Conservation (phyloP, 2,329 filamentous ascomycete genomes). For the Escovopsis sp. region DNA sequence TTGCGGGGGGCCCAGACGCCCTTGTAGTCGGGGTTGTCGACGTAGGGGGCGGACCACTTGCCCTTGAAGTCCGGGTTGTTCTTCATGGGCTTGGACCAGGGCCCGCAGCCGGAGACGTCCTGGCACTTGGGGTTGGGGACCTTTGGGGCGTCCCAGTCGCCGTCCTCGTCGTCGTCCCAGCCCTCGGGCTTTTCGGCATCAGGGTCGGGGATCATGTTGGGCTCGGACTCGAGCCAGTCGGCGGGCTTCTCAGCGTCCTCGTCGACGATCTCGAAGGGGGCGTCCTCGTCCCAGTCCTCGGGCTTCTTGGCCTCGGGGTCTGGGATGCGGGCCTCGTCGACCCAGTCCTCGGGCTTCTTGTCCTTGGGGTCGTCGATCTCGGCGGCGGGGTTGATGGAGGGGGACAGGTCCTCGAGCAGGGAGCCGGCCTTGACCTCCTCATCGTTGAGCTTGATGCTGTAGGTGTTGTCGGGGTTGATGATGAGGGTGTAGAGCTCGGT, state of each 20-base stretch:
- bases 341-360: slow-evolving; percentile 89
- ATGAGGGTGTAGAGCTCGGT: slow-evolving; percentile 93
- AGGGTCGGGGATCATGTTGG: slow-evolving; percentile 70
- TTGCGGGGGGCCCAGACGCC: slow-evolving; percentile 86
- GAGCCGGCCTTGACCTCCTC: slow-evolving; percentile 77
- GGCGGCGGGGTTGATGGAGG: slow-evolving; percentile 81
- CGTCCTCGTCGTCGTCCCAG: slow-evolving; percentile 99
- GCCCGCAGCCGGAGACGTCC: slow-evolving; percentile 83
- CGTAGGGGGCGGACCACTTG: slow-evolving; percentile 85
- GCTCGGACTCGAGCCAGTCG: slow-evolving; percentile 91
- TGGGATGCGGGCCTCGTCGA: slow-evolving; percentile 79
- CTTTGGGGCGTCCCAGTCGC: slow-evolving; percentile 85
- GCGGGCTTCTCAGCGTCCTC: slow-evolving; percentile 82
- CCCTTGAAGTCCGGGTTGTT: slow-evolving; percentile 97
- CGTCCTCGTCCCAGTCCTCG: slow-evolving; percentile 98
- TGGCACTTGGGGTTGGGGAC: slow-evolving; percentile 93
- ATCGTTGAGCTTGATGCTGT: slow-evolving; percentile 81
- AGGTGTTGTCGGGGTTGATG: slow-evolving; percentile 92
- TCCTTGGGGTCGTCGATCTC: slow-evolving; percentile 95
- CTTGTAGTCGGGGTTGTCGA: slow-evolving; percentile 98
- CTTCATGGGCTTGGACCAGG: slow-evolving; percentile 83
- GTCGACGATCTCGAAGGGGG: slow-evolving; percentile 89
- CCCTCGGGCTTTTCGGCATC: slow-evolving; percentile 96
- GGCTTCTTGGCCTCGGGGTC: slow-evolving; percentile 94
- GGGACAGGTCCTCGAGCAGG: slow-evolving; percentile 85